phyloP scores from a whole-genome alignment of 148 eudicot genomes.

The Hydrangea macrophylla region DNA sequence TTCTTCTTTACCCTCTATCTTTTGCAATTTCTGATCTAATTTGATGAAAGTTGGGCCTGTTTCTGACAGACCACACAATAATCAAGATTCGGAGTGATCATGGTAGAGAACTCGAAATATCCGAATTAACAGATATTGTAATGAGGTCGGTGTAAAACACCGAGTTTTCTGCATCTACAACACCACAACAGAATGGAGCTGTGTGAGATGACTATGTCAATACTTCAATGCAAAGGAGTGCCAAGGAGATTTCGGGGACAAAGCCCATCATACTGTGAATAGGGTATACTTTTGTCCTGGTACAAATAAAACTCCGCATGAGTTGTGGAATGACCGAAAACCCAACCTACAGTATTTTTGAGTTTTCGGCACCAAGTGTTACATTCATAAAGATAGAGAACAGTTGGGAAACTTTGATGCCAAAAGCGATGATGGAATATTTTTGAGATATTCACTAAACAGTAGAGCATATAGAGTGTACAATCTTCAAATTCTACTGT shows the following conservation, averaged over 20 bases:
- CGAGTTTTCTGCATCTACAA: not conserved
- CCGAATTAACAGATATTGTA: not conserved
- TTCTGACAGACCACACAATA: too few relatives aligned
- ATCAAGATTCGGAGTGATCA: not conserved
- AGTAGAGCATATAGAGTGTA: not conserved
- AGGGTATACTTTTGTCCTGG: not conserved
- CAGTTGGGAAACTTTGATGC: conserved; percentile 1
- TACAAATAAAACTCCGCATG: not conserved
- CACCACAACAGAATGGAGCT: not conserved
- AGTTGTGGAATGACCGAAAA: too few relatives aligned
- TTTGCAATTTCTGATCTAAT: too few relatives aligned
- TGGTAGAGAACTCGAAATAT: not conserved
- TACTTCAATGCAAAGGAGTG: too few relatives aligned
- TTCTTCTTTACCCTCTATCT: too few relatives aligned
- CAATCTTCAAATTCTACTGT: not conserved
- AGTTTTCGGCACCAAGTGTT: not conserved
- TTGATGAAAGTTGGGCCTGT: too few relatives aligned
- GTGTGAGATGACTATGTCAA: not conserved
- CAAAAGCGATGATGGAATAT: not conserved
- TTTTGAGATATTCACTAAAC: not conserved
- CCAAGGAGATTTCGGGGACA: too few relatives aligned
- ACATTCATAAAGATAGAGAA: not conserved
- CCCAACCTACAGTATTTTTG: not conserved
- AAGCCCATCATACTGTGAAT: not conserved
- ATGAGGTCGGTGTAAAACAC: not conserved